Conservation (phyloP, 192 early-diverging fungal species). For the Backusella macrospora region DNA sequence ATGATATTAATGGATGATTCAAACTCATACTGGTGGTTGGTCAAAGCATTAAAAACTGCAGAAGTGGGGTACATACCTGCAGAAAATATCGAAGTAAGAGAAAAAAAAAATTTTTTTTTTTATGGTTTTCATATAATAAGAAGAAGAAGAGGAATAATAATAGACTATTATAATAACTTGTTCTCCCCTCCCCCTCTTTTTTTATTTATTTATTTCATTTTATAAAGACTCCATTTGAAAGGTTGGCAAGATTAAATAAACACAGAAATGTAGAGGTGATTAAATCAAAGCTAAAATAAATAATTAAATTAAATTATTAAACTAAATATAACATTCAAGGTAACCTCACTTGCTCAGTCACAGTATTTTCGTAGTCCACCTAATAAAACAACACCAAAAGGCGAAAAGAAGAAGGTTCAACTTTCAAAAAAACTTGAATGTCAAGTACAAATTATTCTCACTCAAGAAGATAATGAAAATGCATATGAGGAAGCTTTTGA, state of each 20-base stretch:
- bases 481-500: slow-evolving; percentile 49
- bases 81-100: slow-evolving; percentile 78
- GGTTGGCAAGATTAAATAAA: slow-evolving; percentile 78
- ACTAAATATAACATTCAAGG: background rate
- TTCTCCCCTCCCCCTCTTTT: background rate
- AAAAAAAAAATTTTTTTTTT: background rate
- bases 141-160: background rate
- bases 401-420: slow-evolving; percentile 40
- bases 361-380: slow-evolving; percentile 36
- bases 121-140: background rate
- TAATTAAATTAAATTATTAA: background rate
- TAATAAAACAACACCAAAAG: slow-evolving; percentile 25
- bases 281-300: slow-evolving; percentile 10
- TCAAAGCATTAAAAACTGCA: slow-evolving; percentile 61
- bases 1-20: slow-evolving; percentile 77
- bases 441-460: slow-evolving; percentile 40
- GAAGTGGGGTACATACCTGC: slow-evolving; percentile 86
- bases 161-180: too few relatives aligned
- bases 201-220: background rate
- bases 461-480: slow-evolving; percentile 34
- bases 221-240: slow-evolving; percentile 72
- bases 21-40: slow-evolving; percentile 80
- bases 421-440: slow-evolving; percentile 44
- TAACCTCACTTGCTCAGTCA: slow-evolving; percentile 20
- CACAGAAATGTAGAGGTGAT: slow-evolving; percentile 66